Conservation (phyloP, 2,329 filamentous ascomycete species). For the Talaromyces sp. region DNA sequence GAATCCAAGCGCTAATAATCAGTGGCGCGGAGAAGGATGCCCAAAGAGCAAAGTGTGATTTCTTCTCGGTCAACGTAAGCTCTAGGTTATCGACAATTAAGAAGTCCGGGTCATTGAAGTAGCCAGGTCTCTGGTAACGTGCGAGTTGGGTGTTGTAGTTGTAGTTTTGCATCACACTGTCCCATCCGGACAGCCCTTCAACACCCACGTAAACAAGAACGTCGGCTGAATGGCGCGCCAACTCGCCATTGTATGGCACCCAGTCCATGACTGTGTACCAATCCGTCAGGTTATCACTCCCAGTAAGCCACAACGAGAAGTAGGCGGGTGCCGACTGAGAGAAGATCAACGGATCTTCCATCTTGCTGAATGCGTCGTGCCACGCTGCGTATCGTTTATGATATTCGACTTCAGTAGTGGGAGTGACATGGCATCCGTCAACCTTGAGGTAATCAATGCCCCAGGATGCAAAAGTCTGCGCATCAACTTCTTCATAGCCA, state of each 20-base stretch:
- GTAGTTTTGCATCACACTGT: slow-evolving; percentile 48
- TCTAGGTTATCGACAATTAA: slow-evolving; percentile 46
- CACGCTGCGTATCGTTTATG: slow-evolving; percentile 36
- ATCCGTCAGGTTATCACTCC: slow-evolving; percentile 33
- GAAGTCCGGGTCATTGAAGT: slow-evolving; percentile 49
- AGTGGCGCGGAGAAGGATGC: slow-evolving; percentile 46
- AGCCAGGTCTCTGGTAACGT: slow-evolving; percentile 42
- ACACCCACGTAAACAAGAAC: slow-evolving; percentile 39
- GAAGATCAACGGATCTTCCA: slow-evolving; percentile 38
- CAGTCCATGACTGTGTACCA: slow-evolving; percentile 47
- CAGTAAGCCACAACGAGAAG: slow-evolving; percentile 25
- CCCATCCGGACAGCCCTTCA: slow-evolving; percentile 37
- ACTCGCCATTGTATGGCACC: slow-evolving; percentile 37
- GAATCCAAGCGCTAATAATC: slow-evolving; percentile 45
- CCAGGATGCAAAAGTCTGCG: slow-evolving; percentile 35
- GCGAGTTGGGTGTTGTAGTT: slow-evolving; percentile 40
- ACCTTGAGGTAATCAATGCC: slow-evolving; percentile 49
- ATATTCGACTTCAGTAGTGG: slow-evolving; percentile 22
- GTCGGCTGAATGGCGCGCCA: slow-evolving; percentile 43
- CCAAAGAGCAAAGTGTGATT: slow-evolving; percentile 51
- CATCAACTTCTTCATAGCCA: slow-evolving; percentile 40
- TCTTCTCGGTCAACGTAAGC: slow-evolving; percentile 40
- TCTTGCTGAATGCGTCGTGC: slow-evolving; percentile 36
- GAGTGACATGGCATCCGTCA: slow-evolving; percentile 38
- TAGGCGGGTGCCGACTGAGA: slow-evolving; percentile 46